Evolutionary conservation across 129 eudicot species (phyloP).

Genomic region (Artemisia annua): DNA sequence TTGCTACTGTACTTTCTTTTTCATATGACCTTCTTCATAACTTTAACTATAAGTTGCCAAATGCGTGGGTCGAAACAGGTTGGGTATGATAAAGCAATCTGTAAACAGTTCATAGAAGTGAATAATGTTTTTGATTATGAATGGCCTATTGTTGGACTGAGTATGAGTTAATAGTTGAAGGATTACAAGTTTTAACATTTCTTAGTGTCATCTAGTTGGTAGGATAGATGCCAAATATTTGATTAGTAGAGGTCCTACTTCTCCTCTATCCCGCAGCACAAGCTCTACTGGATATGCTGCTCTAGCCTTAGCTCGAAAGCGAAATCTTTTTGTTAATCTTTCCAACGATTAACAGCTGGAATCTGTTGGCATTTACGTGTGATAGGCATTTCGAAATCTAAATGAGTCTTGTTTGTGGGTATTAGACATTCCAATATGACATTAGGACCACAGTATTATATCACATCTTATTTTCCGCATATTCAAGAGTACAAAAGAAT

Average conservation of each 20-base stretch:
- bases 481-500: slow-evolving; percentile 27
- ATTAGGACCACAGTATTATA: slow-evolving; percentile 26
- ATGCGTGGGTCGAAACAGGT: no score
- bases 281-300: slow-evolving; percentile 11
- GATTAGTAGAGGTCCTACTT: slow-evolving; percentile 1
- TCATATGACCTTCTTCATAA: no score
- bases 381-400: slow-evolving; percentile 18
- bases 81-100: no score
- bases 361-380: slow-evolving; percentile 20
- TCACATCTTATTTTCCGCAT: slow-evolving; percentile 32
- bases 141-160: neutral
- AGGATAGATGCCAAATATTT: slow-evolving; percentile 3
- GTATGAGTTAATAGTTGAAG: neutral
- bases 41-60: no score
- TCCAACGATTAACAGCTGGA: slow-evolving; percentile 23
- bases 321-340: neutral
- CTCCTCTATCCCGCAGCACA: neutral
- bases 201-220: neutral
- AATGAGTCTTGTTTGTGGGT: slow-evolving; percentile 8
- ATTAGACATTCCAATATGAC: neutral
- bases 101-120: neutral
- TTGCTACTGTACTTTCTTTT: no score
- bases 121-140: neutral
- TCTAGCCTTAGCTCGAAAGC: neutral
- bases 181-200: neutral